phyloP scores from a whole-genome alignment of 805 yeast genomes.

The Saccharomycopsis synnaedendra region DNA sequence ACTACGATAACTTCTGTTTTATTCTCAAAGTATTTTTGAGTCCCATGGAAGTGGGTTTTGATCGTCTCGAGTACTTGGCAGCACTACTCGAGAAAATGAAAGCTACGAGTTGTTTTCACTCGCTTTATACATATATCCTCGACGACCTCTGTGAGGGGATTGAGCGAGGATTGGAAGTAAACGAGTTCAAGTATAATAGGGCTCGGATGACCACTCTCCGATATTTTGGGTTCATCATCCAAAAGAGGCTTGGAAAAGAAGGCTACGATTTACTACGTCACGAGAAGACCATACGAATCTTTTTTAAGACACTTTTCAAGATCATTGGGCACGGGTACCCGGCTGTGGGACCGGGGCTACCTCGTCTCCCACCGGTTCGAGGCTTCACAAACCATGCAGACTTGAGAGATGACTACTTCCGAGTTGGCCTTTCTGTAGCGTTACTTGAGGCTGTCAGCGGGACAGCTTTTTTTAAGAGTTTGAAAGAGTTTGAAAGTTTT shows the following conservation, averaged over 20 bases:
- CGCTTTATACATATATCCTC: slow-evolving; percentile 34
- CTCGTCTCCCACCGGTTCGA: slow-evolving; percentile 35
- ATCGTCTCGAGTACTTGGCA: slow-evolving; percentile 40
- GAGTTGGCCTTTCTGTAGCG: slow-evolving; percentile 45
- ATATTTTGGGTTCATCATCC: slow-evolving; percentile 29
- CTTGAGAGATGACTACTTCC: slow-evolving; percentile 55
- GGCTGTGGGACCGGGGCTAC: slow-evolving; percentile 22
- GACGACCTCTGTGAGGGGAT: slow-evolving; percentile 60
- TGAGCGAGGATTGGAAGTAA: slow-evolving; percentile 51
- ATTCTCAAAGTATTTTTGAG: slow-evolving; percentile 32
- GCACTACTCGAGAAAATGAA: slow-evolving; percentile 29
- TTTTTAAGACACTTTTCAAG: slow-evolving; percentile 31
- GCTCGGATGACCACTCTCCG: slow-evolving; percentile 48
- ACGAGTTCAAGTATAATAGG: slow-evolving; percentile 49
- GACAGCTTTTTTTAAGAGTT: slow-evolving; percentile 8
- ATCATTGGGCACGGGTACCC: slow-evolving; percentile 58
- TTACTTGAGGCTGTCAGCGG: slow-evolving; percentile 24
- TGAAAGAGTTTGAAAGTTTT: not conserved
- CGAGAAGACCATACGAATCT: slow-evolving; percentile 26
- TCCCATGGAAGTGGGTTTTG: slow-evolving; percentile 53
- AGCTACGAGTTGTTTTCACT: slow-evolving; percentile 22
- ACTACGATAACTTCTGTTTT: slow-evolving; percentile 21
- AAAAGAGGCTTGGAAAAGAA: too few relatives aligned
- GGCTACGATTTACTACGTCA: too few relatives aligned
- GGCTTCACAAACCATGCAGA: slow-evolving; percentile 35